Evolutionary conservation across 2,329 filamentous ascomycete genomes (phyloP), one percentile per base, ranked within the genome.

Genomic region (Alternaria sp.): DNA sequence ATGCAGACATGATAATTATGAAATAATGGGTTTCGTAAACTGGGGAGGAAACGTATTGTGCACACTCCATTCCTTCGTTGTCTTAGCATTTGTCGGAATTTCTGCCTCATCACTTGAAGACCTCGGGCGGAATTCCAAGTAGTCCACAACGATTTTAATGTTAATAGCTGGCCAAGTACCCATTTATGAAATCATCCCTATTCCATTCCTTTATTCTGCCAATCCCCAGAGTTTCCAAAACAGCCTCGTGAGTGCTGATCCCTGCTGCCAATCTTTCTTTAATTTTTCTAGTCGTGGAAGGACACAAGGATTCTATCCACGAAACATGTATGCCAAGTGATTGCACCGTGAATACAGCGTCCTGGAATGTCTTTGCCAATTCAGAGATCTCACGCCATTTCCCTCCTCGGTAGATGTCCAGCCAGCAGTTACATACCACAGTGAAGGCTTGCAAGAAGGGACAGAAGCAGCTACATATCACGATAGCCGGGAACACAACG

Each of bases 271-370:
- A 13, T 53, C 51, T 7, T 34, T 3, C n/a, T 31, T 14, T 3
- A 23, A 53, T 34, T 3, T 23, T 31, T 14, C 3, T 21, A 53
- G 31, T 53, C 51, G 6, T 53, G 51, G 13, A 39, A 29, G 34
- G 45, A 7, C 51, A 53, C 1, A 53, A 37, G 2, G 40, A 37
- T n/a, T 53, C 31, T 28, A 53, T 45, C 51, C 23, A 53, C 9
- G 45, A 5, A 45, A 8, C 6, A 24, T 5, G 0, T 17, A 53
- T 39, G n/a, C 28, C 40, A 6, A 46, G 24, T 1, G 40, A 24
- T 23, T n/a, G 31, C n/a, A 33, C 31, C 1, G 31, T 46, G 42
- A 4, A 31, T 11, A 53, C 37, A 26, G 51, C 51, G 14, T 39
- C 2, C 13, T 39, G 40, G 2, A 53, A 53, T 11, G 28, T 53